These are phyloP conservation scores for Wallacemonas sp. DNA, from an alignment of 208 protist genomes.

Conservation along the genomic window DNA sequence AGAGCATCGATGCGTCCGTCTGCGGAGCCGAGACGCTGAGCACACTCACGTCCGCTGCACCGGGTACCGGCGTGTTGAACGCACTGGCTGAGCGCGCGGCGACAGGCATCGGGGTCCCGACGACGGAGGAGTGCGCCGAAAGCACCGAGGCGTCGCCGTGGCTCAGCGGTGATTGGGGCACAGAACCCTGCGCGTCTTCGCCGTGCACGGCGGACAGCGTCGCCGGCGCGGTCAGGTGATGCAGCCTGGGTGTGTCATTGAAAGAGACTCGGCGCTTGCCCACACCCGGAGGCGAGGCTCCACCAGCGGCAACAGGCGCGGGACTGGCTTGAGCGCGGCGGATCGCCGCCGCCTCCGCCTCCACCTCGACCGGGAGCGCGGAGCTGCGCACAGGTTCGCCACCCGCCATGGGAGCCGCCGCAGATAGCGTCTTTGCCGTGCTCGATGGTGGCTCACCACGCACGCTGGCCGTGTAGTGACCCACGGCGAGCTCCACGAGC, in stretches of 20 bases:
- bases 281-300: background rate
- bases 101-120: background rate
- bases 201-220: background rate
- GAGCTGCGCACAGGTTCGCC: background rate
- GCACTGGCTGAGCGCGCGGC: background rate
- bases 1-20: background rate
- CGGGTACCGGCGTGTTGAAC: background rate
- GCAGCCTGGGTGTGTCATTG: background rate
- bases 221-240: background rate
- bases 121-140: background rate
- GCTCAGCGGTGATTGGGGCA: background rate
- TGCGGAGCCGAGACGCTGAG: background rate
- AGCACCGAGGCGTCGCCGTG: background rate
- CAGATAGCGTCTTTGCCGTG: background rate
- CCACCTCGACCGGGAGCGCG: no score
- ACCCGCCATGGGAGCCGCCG: background rate
- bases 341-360: no score
- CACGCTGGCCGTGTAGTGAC: background rate
- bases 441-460: background rate
- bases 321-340: no score
- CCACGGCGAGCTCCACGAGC: background rate
- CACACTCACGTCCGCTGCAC: background rate
- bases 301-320: background rate
- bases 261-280: slow-evolving; percentile 1
- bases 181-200: background rate